Evolutionary conservation across 805 yeast genomes (phyloP).

Genomic region (Ogataea nonfermentans): DNA sequence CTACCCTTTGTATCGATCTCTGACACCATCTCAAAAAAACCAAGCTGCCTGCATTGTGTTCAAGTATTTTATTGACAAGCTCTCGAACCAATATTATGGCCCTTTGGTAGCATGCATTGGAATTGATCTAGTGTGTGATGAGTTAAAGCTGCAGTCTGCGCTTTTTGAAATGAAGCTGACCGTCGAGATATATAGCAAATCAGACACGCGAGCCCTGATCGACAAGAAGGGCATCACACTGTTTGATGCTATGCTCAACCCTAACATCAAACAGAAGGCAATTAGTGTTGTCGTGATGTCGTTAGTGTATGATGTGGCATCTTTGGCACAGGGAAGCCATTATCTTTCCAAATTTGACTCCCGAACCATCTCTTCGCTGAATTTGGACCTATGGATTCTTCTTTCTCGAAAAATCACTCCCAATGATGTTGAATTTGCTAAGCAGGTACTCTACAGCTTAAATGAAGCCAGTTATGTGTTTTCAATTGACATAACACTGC

Average conservation of each 20-base stretch:
- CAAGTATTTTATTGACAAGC: slow-evolving; percentile 42
- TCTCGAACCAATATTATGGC: slow-evolving; percentile 25
- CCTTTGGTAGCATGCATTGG: slow-evolving; percentile 26
- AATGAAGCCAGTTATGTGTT: slow-evolving; percentile 18
- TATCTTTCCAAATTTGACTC: slow-evolving; percentile 17
- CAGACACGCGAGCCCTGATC: slow-evolving; percentile 49
- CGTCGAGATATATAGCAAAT: slow-evolving; percentile 38
- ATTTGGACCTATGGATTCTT: slow-evolving; percentile 27
- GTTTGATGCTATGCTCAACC: slow-evolving; percentile 24
- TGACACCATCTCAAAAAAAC: slow-evolving; percentile 48
- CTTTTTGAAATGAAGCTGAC: slow-evolving; percentile 31
- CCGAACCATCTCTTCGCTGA: slow-evolving; percentile 19
- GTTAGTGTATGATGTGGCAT: slow-evolving; percentile 26
- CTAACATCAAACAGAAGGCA: slow-evolving; percentile 18
- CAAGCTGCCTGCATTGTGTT: slow-evolving; percentile 53
- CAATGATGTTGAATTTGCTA: slow-evolving; percentile 19
- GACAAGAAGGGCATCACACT: slow-evolving; percentile 41
- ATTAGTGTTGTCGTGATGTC: slow-evolving; percentile 20
- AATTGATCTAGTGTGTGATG: slow-evolving; percentile 22
- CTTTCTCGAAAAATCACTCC: slow-evolving; percentile 23
- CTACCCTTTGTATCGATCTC: slow-evolving; percentile 36
- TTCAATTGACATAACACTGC: slow-evolving; percentile 24
- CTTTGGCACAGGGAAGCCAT: slow-evolving; percentile 25
- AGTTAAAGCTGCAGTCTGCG: slow-evolving; percentile 16
- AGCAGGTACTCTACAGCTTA: slow-evolving; percentile 19